These are phyloP conservation scores for Choricystis sp. DNA, from an alignment of 139 green algal genomes.

Conservation along the genomic window DNA sequence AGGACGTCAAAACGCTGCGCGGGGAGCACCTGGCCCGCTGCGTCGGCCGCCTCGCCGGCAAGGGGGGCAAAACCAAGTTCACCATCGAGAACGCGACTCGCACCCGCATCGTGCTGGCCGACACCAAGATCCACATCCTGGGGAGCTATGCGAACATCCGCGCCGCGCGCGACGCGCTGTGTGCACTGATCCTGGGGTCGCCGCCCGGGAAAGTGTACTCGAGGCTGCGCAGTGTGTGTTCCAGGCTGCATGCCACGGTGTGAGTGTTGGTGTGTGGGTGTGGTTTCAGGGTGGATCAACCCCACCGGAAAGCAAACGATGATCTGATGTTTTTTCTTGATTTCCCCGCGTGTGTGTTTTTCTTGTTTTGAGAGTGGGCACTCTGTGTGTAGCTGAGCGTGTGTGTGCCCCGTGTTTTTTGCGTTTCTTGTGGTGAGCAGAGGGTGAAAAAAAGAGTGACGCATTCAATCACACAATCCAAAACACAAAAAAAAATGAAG, in stretches of 20 bases:
- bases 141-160: constrained; percentile 78
- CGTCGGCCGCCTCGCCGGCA: constrained; percentile 87
- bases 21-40: constrained; percentile 91
- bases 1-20: constrained; percentile 92
- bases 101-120: constrained; percentile 91
- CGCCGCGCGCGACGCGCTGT: constrained; percentile 69
- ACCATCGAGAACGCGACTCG: constrained; percentile 96
- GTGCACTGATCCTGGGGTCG: constrained; percentile 87
- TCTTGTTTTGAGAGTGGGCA: not conserved
- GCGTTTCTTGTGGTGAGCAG: not conserved
- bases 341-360: not conserved
- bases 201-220: constrained; percentile 95
- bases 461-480: too few species aligned
- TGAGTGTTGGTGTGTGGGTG: constrained; percentile 3
- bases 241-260: constrained; percentile 44
- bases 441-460: not conserved
- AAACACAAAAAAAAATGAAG: too few species aligned
- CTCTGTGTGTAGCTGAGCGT: not conserved
- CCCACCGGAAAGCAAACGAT: too few species aligned
- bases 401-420: not conserved
- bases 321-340: too few species aligned
- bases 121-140: constrained; percentile 93
- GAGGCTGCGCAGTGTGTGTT: constrained; percentile 52
- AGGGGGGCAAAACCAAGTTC: constrained; percentile 97
- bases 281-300: too few species aligned